Percentiles rank a stretch among this genome's conserved stretches.
Conservation (phyloP, 805 yeast species). For the Saturnispora besseyi region DNA sequence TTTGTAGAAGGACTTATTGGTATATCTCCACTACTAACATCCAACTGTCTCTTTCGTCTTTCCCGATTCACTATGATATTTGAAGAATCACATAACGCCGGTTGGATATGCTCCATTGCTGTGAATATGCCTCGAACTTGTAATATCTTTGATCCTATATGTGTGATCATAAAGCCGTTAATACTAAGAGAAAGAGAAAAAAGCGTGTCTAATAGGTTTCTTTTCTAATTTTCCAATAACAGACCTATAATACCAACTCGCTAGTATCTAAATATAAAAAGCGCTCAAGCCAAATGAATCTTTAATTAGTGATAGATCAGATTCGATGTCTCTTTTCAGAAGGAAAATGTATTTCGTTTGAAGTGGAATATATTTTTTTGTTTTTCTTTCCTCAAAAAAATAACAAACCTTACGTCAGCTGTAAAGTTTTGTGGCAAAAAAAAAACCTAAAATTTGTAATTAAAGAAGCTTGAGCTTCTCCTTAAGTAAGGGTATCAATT, state of each 20-base stretch:
- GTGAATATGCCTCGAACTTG: background rate
- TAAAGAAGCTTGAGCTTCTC: background rate
- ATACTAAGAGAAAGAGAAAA: background rate
- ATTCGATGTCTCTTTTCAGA: too few species aligned
- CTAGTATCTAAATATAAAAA: too few species aligned
- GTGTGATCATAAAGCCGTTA: background rate
- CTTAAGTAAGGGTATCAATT: background rate
- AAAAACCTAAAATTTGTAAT: background rate
- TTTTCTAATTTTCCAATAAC: background rate
- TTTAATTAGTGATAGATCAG: too few species aligned
- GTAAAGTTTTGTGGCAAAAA: background rate
- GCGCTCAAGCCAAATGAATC: too few species aligned
- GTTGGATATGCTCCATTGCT: background rate
- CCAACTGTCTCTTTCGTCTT: background rate
- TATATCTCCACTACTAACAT: background rate
- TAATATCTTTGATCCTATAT: background rate
- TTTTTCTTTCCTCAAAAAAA: background rate
- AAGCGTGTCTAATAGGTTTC: background rate
- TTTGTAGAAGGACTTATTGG: background rate
- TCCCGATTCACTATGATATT: background rate
- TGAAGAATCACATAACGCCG: background rate
- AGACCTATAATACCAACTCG: too few species aligned
- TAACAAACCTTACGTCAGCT: background rate
- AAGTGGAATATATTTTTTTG: background rate
- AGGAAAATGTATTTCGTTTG: background rate